These are phyloP conservation scores for Sclerotinia nivalis DNA, from an alignment of 2,329 filamentous ascomycete genomes.

Conservation along the genomic window DNA sequence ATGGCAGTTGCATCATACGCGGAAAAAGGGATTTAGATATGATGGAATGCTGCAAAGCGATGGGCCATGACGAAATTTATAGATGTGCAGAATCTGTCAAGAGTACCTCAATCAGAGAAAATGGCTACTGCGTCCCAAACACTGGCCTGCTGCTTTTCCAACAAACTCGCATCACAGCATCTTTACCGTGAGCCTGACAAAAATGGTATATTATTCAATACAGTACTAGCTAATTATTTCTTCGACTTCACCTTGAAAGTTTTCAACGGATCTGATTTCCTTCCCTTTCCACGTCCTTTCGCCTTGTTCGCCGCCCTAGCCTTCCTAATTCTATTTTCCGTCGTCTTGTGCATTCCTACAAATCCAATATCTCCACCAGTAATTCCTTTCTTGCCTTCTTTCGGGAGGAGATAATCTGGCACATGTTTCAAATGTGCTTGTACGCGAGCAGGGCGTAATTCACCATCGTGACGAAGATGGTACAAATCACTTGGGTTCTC, in stretches of 20 bases:
- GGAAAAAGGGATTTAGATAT: too few relatives aligned
- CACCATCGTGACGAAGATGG: conserved; percentile 86
- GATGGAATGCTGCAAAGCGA: background rate
- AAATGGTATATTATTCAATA: conserved; percentile 19
- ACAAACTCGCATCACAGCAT: background rate
- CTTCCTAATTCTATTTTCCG: conserved; percentile 48
- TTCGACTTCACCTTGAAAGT: conserved; percentile 67
- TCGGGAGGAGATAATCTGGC: conserved; percentile 86
- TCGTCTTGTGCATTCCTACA: conserved; percentile 63
- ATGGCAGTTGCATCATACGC: background rate
- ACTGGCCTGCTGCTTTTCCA: background rate
- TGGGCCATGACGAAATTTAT: background rate
- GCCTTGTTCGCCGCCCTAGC: conserved; percentile 49
- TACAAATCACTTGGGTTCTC: conserved; percentile 90
- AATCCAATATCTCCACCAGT: conserved; percentile 70
- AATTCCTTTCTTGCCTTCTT: conserved; percentile 68
- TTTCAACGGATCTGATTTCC: conserved; percentile 82
- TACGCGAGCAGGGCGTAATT: conserved; percentile 77
- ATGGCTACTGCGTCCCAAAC: background rate
- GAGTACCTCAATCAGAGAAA: background rate
- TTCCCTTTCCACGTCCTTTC: conserved; percentile 54
- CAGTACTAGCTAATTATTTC: conserved; percentile 31
- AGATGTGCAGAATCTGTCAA: background rate
- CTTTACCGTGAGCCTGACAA: background rate
- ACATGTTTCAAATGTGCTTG: conserved; percentile 93